Conservation (phyloP, 441 rosid species). For the Gossypium schwendimanii region DNA sequence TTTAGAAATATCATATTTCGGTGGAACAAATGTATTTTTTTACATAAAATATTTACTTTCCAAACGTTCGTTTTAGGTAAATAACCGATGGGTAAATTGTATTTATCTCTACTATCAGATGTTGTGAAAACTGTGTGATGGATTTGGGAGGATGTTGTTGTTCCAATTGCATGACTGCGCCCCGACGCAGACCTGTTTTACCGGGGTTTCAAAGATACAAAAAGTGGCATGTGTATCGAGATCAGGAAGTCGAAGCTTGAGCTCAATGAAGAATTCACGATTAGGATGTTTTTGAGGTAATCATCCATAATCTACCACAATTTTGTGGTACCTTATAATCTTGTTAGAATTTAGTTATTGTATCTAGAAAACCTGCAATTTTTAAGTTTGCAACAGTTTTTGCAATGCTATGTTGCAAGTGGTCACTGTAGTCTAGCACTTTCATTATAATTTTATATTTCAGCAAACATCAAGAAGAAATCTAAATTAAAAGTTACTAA, state of each 20-base stretch:
- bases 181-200: constrained; percentile 74
- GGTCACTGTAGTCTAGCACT: too few relatives aligned
- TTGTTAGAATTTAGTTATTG: not conserved
- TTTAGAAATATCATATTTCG: not conserved
- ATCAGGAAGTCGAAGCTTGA: constrained; percentile 26
- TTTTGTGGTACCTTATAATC: not conserved
- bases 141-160: constrained; percentile 71
- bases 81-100: not conserved
- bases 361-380: not conserved
- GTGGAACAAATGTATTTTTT: not conserved
- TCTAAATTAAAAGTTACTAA: too few relatives aligned
- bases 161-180: constrained; percentile 51
- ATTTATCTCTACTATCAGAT: constrained; percentile 38
- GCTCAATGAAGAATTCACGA: constrained; percentile 3
- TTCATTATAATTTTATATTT: too few relatives aligned
- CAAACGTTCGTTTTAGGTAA: not conserved
- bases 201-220: constrained; percentile 68
- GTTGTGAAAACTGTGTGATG: constrained; percentile 50
- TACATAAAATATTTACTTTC: not conserved
- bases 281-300: not conserved
- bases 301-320: not conserved
- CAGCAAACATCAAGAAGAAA: too few relatives aligned
- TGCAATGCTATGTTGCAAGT: too few relatives aligned
- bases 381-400: not conserved
- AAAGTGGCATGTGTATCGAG: constrained; percentile 75